A percentile compares a stretch with the other conserved stretches of the same genome.
Conservation (phyloP, 1,139 yeast species). For the Magnusiomyces suaveolens region DNA sequence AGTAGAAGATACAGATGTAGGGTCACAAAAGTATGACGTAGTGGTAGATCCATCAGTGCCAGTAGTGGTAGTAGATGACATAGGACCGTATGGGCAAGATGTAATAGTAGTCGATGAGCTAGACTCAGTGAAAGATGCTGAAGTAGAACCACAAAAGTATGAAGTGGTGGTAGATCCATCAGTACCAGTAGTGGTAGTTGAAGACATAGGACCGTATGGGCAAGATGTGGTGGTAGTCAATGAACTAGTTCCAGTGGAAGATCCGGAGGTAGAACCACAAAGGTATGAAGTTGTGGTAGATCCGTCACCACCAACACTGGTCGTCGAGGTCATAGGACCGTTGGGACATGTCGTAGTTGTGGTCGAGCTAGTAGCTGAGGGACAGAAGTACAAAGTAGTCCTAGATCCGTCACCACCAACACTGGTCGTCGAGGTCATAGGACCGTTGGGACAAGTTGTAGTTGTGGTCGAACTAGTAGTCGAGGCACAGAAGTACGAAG, state of each 20-base stretch:
- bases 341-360: neutral
- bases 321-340: neutral
- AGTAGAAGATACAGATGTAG: neutral
- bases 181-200: constrained; percentile 1
- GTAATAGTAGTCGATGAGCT: neutral
- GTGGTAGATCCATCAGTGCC: neutral
- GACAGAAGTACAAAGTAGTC: neutral
- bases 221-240: constrained; percentile 14
- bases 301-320: neutral
- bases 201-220: constrained; percentile 4
- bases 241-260: constrained; percentile 1
- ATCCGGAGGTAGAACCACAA: constrained; percentile 6
- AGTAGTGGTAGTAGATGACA: neutral
- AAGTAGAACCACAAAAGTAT: neutral
- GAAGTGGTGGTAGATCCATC: no score
- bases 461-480: constrained; percentile 13
- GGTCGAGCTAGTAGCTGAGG: neutral
- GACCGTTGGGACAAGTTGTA: constrained; percentile 12
- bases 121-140: no score
- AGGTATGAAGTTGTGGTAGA: neutral
- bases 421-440: constrained; percentile 1
- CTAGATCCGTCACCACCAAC: no score
- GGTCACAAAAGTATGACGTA: neutral
- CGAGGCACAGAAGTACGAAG: neutral
- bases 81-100: neutral